Conservation (phyloP, 257 asterid species). For the Ocimum tenuiflorum region DNA sequence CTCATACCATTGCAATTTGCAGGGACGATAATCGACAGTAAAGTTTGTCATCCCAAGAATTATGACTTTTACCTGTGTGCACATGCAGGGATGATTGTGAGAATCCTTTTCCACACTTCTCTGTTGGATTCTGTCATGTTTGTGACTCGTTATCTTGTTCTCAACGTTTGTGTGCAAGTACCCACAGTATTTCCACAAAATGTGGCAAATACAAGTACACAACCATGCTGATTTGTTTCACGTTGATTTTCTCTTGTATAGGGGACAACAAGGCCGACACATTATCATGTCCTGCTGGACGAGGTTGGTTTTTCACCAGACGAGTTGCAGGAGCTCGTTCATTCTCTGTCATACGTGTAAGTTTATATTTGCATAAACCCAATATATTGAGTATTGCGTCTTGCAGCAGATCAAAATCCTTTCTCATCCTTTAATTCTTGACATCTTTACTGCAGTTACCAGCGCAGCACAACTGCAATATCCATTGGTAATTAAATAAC, state of each 20-base stretch:
- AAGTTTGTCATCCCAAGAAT: too few relatives aligned
- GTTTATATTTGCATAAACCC: background rate
- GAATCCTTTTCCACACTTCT: background rate
- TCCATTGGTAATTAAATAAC: constrained; percentile 53
- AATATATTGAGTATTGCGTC: background rate
- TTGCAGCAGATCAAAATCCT: background rate
- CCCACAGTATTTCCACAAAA: too few relatives aligned
- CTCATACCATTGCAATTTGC: constrained; percentile 13
- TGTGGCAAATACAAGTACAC: too few relatives aligned
- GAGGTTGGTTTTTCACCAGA: too few relatives aligned
- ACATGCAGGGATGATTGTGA: constrained; percentile 73
- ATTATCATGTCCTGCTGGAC: constrained; percentile 65
- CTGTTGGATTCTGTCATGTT: too few relatives aligned
- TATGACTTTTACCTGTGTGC: too few relatives aligned
- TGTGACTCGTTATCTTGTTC: background rate
- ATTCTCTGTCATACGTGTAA: too few relatives aligned
- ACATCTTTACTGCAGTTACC: constrained; percentile 50
- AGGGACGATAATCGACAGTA: constrained; percentile 79
- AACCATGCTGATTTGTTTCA: background rate
- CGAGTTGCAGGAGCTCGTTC: too few relatives aligned
- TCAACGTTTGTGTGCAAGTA: background rate
- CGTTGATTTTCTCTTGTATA: background rate
- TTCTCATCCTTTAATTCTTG: background rate
- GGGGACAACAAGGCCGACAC: too few relatives aligned
- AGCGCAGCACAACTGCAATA: constrained; percentile 90